These are phyloP conservation scores for Taphrina deformans DNA, from an alignment of 1,139 yeast species.

Conservation along the genomic window DNA sequence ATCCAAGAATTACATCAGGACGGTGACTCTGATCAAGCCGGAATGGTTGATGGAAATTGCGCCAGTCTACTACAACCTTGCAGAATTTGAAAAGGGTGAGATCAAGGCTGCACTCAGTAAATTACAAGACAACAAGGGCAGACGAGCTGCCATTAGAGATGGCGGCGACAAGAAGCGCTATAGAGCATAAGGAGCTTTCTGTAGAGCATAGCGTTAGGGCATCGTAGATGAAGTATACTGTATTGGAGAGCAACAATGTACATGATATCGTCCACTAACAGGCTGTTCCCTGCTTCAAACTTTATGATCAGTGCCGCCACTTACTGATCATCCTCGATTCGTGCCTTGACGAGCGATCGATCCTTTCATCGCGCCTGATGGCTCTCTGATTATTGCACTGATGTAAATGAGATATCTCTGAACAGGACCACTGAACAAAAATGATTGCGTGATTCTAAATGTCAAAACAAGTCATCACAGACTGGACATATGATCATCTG, in stretches of 20 bases:
- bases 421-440: no score
- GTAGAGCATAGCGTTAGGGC: conserved; percentile 6
- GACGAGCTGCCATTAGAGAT: conserved; percentile 15
- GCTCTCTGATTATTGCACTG: no score
- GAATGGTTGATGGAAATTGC: conserved; percentile 89
- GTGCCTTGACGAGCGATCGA: no score
- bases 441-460: background rate
- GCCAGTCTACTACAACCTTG: conserved; percentile 76
- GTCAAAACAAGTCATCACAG: conserved; percentile 7
- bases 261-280: background rate
- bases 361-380: no score
- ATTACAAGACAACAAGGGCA: conserved; percentile 46
- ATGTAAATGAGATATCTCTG: no score
- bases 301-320: background rate
- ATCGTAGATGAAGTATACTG: no score
- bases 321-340: background rate
- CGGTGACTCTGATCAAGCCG: conserved; percentile 88
- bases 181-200: background rate
- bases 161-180: conserved; percentile 9
- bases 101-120: conserved; percentile 77
- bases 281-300: no score
- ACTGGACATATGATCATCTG: conserved; percentile 24
- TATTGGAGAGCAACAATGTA: no score
- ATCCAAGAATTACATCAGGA: conserved; percentile 86
- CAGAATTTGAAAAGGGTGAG: conserved; percentile 77